Evolutionary conservation across 805 yeast genomes (phyloP), one percentile per base, ranked within the genome.

Genomic region (Saccharomycopsis fodiens): DNA sequence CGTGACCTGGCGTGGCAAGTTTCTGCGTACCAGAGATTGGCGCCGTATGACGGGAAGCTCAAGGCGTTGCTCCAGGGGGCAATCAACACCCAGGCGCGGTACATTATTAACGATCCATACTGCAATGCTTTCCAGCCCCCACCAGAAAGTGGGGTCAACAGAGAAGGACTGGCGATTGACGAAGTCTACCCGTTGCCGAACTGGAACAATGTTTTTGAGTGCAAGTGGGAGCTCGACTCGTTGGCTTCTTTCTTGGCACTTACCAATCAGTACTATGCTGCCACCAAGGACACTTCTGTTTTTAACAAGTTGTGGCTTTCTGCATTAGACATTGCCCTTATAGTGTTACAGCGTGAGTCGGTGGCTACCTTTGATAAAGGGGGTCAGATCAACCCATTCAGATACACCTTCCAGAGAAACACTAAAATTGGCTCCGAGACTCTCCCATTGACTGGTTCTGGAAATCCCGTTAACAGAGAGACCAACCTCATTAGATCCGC

Each of bases 91-190:
- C 96, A 88, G 61, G 83, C 88, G 0, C 64, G 71, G 20, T 85
- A 73, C 54, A 68, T 87, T 4, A 52, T 64, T 16, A 66, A 63
- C 21, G 74, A 82, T 4, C 95, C 96, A 0, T 87, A 85, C 61
- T 87, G 96, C 62, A 87, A 87, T 62, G 96, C 96, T 0, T 88
- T 85, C 66, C 94, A 87, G 57, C 94, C 96, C 1, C 96, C 96
- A 0, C 65, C 65, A 3, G 66, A 65, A 22, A 57, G 65, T 2
- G 56, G 57, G 3, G 57, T 82, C 22, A 66, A 65, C 35, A 66
- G 67, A 32, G 78, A 74, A 25, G 62, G 70, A 1, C 66, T 83
- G 4, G 72, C 79, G 1, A 50, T 68, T 42, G 96, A 88, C 58
- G 57, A 62, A 3, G 95, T 87, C 3, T 59, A 55, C 30, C 96